Evolutionary conservation across 2,329 filamentous ascomycete species (phyloP), one percentile per base, ranked within the genome.

Genomic region (Myriosclerotinia curreyana): DNA sequence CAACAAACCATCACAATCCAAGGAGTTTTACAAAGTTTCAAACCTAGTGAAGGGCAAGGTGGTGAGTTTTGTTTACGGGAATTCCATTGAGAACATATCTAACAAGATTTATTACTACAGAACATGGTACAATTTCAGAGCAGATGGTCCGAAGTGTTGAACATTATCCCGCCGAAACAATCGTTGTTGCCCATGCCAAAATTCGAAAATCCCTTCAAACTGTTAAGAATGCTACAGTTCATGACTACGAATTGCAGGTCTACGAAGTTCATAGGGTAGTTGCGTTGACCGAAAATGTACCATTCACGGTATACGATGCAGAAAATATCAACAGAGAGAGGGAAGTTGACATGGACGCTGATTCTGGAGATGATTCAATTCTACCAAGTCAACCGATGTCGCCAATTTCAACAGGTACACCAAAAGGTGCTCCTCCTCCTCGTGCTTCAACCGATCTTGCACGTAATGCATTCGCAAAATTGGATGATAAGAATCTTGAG

Each of bases 101-200:
- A 46, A 62, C n/a, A 5, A 34, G 14, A 12, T 42, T 25, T 6
- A 20, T 54, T 44, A 22, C 5, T 6, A 31, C 22, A 54, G 60
- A 55, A n/a, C 60, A 66, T 31, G 63, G 65, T 22, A 65, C 64
- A 55, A 82, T 90, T 14, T 88, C 89, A 1, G 82, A 86, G 65
- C 83, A 89, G 71, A 94, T 96, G 82, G 82, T 96, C 36, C 88
- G 90, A 73, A 96, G 92, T 90, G 90, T 91, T 3, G 90, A 96
- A 76, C 91, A 91, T 74, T 80, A 96, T 53, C 86, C 88, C 62
- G 80, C 87, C 7, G 93, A 96, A 74, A 89, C 87, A 9, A 83
- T 96, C 59, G 86, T 96, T 6, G 84, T 90, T 64, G 86, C 96
- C 64, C 86, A 83, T 60, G 93, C 91, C 65, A 83, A 83, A 1